phyloP scores from a whole-genome alignment of 2,329 filamentous ascomycete species.

The Coccinonectria pachysandricola region DNA sequence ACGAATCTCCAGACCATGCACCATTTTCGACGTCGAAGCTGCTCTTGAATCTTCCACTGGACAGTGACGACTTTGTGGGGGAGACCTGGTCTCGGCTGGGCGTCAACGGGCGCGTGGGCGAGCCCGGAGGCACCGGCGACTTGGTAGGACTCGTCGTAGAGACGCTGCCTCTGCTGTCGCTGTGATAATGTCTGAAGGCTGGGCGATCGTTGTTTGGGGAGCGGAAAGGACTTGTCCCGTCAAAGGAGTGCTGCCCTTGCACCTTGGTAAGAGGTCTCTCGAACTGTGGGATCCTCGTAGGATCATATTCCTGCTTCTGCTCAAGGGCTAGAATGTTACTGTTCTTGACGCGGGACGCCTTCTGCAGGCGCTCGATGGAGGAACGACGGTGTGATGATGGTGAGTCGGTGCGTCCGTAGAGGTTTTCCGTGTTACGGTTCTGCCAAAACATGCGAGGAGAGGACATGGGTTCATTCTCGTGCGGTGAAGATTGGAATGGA shows the following conservation, averaged over 20 bases:
- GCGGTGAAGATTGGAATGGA: slow-evolving; percentile 76
- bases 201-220: slow-evolving; percentile 35
- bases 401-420: slow-evolving; percentile 48
- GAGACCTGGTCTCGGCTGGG: slow-evolving; percentile 65
- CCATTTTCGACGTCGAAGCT: slow-evolving; percentile 60
- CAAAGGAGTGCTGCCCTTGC: slow-evolving; percentile 63
- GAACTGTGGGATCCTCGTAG: slow-evolving; percentile 62
- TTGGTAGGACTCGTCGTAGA: slow-evolving; percentile 47
- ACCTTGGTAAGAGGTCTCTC: slow-evolving; percentile 74
- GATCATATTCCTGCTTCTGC: slow-evolving; percentile 87
- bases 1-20: slow-evolving; percentile 58
- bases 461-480: slow-evolving; percentile 49
- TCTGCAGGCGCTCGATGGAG: slow-evolving; percentile 92
- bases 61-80: slow-evolving; percentile 83
- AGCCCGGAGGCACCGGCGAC: slow-evolving; percentile 21
- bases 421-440: slow-evolving; percentile 66
- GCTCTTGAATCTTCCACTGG: slow-evolving; percentile 54
- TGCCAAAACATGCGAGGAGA: slow-evolving; percentile 92
- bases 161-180: slow-evolving; percentile 46
- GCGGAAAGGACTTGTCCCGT: slow-evolving; percentile 45
- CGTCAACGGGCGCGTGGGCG: slow-evolving; percentile 25
- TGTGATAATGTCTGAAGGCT: slow-evolving; percentile 35
- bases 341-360: slow-evolving; percentile 91
- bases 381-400: slow-evolving; percentile 69
- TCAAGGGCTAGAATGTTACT: slow-evolving; percentile 94